Evolutionary conservation across 225 moss, liverwort and hornwort genomes (phyloP).

Genomic region (Takakia lepidozioides): DNA sequence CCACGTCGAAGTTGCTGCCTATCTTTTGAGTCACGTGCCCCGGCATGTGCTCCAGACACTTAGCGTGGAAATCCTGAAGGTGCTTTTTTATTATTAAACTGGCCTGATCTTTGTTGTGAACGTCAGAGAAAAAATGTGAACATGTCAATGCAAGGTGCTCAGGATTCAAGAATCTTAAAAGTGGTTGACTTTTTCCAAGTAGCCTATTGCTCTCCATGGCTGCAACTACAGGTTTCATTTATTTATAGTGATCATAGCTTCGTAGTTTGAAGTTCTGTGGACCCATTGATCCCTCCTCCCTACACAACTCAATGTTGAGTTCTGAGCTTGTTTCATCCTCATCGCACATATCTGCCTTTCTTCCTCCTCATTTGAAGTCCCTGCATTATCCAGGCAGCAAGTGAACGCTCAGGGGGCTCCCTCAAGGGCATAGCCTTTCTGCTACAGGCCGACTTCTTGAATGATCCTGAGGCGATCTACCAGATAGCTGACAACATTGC

Average conservation of each 20-base stretch:
- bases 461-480: conserved; percentile 81
- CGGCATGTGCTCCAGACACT: conserved; percentile 87
- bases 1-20: conserved; percentile 81
- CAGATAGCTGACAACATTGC: conserved; percentile 88
- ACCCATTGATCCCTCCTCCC: too few species aligned
- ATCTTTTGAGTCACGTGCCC: conserved; percentile 81
- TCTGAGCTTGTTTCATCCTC: too few species aligned
- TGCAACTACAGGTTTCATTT: background rate
- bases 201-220: background rate
- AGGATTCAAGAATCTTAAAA: too few species aligned
- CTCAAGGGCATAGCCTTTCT: conserved; percentile 89
- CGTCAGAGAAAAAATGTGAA: too few species aligned
- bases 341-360: too few species aligned
- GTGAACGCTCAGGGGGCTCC: conserved; percentile 85
- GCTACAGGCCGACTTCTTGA: conserved; percentile 86
- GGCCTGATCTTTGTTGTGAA: too few species aligned
- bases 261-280: too few species aligned
- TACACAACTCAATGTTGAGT: too few species aligned
- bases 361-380: background rate
- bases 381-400: conserved; percentile 79
- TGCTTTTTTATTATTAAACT: conserved; percentile 6
- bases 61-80: conserved; percentile 85
- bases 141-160: too few species aligned
- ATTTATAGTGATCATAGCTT: too few species aligned
- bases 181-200: background rate